These are phyloP conservation scores for Aspergillus terreus DNA, from an alignment of 2,329 filamentous ascomycete genomes.

Conservation along the genomic window DNA sequence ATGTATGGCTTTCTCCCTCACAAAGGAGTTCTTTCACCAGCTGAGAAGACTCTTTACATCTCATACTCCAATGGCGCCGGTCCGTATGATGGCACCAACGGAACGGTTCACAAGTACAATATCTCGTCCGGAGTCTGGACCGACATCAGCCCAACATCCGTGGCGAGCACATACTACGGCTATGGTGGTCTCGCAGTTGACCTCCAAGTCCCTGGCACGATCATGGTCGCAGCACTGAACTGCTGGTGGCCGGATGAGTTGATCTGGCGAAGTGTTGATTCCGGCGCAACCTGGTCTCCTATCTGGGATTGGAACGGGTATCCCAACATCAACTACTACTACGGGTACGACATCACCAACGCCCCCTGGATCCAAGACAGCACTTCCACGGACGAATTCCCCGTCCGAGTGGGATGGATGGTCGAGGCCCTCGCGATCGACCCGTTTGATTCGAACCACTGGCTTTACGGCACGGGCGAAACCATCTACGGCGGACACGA, in stretches of 20 bases:
- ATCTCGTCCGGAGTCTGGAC: conserved; percentile 49
- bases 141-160: conserved; percentile 54
- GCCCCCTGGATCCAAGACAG: conserved; percentile 54
- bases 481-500: conserved; percentile 54
- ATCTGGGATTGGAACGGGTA: conserved; percentile 53
- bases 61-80: conserved; percentile 55
- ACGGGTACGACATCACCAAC: conserved; percentile 44
- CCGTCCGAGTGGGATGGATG: conserved; percentile 54
- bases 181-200: conserved; percentile 57
- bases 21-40: conserved; percentile 50
- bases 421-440: conserved; percentile 57
- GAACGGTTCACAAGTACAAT: conserved; percentile 55
- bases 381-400: conserved; percentile 34
- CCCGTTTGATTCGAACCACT: conserved; percentile 57
- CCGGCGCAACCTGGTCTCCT: conserved; percentile 51
- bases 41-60: conserved; percentile 54
- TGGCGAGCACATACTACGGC: conserved; percentile 48
- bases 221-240: conserved; percentile 56
- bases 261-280: conserved; percentile 54
- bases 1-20: conserved; percentile 50
- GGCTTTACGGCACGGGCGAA: conserved; percentile 59
- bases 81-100: conserved; percentile 54
- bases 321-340: conserved; percentile 46
- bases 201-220: conserved; percentile 51
- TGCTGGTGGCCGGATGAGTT: conserved; percentile 59